Base-by-base conservation (phyloP, 2,329 filamentous ascomycete species). In the Dissoconium aciculare region DNA sequence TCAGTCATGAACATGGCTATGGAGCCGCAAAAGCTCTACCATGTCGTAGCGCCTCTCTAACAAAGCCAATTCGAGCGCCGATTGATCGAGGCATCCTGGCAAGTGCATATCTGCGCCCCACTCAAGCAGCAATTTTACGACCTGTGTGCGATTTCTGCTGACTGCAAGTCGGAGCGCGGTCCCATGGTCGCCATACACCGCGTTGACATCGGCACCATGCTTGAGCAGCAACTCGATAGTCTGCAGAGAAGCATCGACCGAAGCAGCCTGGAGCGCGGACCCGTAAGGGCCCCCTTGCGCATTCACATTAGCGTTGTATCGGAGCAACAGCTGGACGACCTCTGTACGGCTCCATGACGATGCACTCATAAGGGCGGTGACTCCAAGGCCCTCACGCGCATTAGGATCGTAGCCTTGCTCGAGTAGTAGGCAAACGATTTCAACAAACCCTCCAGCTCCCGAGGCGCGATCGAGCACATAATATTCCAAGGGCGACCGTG, bases 81-180 rank as follows among this genome's bases (percentile, higher is more conserved):
- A n/a, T n/a, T n/a, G n/a, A n/a, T n/a, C n/a, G n/a, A n/a, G n/a
- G n/a, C n/a, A n/a, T n/a, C n/a, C n/a, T n/a, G n/a, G n/a, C n/a
- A n/a, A 23, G 8, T 48, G 36, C 17, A 47, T 31, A 33, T 47
- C 36, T 2, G 43, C 44, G 11, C 39, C 41, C 12, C 34, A 30
- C 3, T 34, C 34, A 2, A 50, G 28, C 5, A 48, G 38, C 15
- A 41, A 17, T 19, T 34, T 25, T 5, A 42, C 38, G 3, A 43
- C 29, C 9, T 34, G 28, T 11, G 10, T 17, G 30, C 30, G 11
- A 17, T 27, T 28, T 26, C 10, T 5, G n/a, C 11, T 9, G 10
- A 10, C 36, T 10, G 34, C 36, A 26, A 17, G 15, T 10, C 17
- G 27, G n/a, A 39, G 34, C n/a, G 36, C 27, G 15, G 13, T 31